Evolutionary conservation across 2,329 filamentous ascomycete species (phyloP).

Genomic region (Cladophialophora bantiana): DNA sequence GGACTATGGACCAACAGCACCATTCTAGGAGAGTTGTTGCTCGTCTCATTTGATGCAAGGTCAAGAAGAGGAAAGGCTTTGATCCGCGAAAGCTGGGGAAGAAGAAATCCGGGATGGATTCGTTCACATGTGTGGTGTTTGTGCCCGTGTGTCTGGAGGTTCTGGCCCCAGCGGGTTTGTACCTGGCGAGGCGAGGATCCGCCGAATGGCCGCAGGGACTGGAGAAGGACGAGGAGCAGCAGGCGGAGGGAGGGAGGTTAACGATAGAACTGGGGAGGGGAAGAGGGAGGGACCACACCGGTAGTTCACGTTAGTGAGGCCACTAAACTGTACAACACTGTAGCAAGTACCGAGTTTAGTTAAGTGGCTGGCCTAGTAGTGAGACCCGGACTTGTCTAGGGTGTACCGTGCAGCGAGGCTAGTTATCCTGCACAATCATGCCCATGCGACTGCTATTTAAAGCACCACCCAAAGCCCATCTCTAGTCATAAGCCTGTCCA

Average conservation of each 20-base stretch:
- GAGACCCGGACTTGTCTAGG: too few relatives aligned
- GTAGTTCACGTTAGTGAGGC: background rate
- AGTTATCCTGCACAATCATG: background rate
- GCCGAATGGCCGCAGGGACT: slow-evolving; percentile 4
- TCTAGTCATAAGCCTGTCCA: background rate
- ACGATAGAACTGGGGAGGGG: background rate
- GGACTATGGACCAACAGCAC: background rate
- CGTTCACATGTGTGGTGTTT: background rate
- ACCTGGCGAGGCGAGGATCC: slow-evolving; percentile 7
- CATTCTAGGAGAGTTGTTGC: background rate
- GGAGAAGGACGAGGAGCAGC: background rate
- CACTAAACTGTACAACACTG: too few relatives aligned
- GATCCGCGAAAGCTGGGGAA: background rate
- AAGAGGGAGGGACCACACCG: background rate
- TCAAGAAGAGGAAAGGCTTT: slow-evolving; percentile 1
- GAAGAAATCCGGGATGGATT: background rate
- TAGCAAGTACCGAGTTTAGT: background rate
- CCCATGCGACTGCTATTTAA: background rate
- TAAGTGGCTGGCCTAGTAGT: background rate
- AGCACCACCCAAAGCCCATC: background rate
- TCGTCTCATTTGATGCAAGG: background rate
- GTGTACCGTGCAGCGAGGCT: background rate
- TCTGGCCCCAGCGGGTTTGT: background rate
- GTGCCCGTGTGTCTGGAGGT: background rate
- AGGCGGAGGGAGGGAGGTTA: background rate